Conservation (phyloP, 1,284 basidiomycete genomes). For the Sanghuangporus sanghuang region DNA sequence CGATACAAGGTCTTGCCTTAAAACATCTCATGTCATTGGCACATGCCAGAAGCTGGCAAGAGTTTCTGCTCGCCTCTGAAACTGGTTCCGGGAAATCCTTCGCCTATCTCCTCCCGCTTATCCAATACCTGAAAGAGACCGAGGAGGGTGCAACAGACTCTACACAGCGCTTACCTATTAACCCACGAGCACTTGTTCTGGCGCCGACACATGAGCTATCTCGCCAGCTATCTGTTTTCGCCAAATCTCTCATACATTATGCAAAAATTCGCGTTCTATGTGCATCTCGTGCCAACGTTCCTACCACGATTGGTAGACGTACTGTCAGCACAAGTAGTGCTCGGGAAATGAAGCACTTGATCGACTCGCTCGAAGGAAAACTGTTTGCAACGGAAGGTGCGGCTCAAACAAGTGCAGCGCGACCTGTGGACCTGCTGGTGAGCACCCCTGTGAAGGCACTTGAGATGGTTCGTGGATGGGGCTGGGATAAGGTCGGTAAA, state of each 20-base stretch:
- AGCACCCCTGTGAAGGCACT: slow-evolving; percentile 76
- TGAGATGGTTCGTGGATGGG: slow-evolving; percentile 60
- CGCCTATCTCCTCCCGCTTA: slow-evolving; percentile 81
- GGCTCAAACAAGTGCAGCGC: slow-evolving; percentile 16
- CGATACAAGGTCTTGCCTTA: slow-evolving; percentile 70
- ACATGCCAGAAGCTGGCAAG: slow-evolving; percentile 26
- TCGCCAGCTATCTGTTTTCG: slow-evolving; percentile 68
- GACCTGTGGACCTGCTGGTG: slow-evolving; percentile 67
- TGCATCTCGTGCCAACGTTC: slow-evolving; percentile 55
- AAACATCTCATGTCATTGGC: slow-evolving; percentile 43
- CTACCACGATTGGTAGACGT: slow-evolving; percentile 28
- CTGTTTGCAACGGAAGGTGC: slow-evolving; percentile 28
- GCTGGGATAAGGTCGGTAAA: slow-evolving; percentile 53
- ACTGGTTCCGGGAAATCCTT: slow-evolving; percentile 89
- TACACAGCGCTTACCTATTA: slow-evolving; percentile 27
- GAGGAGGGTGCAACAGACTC: slow-evolving; percentile 31
- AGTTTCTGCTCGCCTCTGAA: slow-evolving; percentile 76
- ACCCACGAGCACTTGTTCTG: slow-evolving; percentile 74
- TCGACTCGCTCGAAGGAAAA: slow-evolving; percentile 24
- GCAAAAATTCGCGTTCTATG: slow-evolving; percentile 74
- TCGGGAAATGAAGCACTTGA: slow-evolving; percentile 43
- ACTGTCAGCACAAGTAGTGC: slow-evolving; percentile 32
- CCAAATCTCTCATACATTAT: slow-evolving; percentile 70
- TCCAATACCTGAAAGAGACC: slow-evolving; percentile 69
- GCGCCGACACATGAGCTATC: slow-evolving; percentile 86